These are phyloP conservation scores for Dendrobium huoshanense DNA, from an alignment of 106 monocot species.

Conservation along the genomic window DNA sequence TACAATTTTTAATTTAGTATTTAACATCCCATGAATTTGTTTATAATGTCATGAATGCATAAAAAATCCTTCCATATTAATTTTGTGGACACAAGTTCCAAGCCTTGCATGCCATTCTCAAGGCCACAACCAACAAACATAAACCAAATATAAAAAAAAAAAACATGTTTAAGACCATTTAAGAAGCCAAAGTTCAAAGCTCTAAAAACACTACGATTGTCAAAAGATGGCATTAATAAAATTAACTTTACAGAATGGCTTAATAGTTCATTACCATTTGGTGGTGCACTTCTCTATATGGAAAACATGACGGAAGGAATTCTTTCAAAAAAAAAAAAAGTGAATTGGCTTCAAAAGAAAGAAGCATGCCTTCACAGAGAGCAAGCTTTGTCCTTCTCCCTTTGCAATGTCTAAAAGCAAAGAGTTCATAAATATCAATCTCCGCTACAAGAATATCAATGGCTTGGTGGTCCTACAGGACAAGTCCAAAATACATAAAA, in stretches of 20 bases:
- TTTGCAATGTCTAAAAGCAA: conserved; percentile 95
- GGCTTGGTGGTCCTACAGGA: conserved; percentile 79
- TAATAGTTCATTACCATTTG: neutral
- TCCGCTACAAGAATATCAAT: conserved; percentile 93
- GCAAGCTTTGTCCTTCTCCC: conserved; percentile 82
- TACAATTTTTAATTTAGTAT: neutral
- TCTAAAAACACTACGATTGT: neutral
- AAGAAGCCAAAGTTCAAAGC: neutral
- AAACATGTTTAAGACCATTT: neutral
- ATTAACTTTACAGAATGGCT: neutral
- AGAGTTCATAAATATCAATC: conserved; percentile 97
- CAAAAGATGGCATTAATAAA: conserved; percentile 1
- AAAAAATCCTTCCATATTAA: neutral
- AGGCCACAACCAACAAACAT: neutral
- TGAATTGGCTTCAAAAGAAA: neutral
- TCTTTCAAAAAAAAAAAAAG: conserved; percentile 1
- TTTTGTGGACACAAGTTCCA: neutral
- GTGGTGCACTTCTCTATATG: neutral
- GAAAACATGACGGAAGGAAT: neutral
- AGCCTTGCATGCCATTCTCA: neutral
- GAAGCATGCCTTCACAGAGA: conserved; percentile 75
- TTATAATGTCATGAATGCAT: neutral
- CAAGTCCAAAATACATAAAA: conserved; percentile 10
- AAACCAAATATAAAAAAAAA: neutral
- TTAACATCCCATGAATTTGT: neutral